Evolutionary conservation across 495 filamentous ascomycete species (phyloP).

Genomic region (Tuber melanosporum): DNA sequence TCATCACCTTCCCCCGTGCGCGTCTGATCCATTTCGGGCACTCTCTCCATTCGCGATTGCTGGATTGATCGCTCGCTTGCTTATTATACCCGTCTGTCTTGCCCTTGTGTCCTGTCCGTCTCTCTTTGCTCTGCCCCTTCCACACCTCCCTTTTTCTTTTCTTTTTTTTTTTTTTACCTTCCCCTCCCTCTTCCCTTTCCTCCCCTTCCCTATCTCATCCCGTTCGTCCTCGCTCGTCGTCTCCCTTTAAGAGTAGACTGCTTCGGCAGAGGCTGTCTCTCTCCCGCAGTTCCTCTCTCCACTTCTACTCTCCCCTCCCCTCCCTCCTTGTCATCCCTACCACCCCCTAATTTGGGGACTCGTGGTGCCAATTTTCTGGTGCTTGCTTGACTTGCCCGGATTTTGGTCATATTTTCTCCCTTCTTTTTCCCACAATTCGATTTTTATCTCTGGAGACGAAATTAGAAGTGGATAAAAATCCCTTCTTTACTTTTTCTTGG

Average conservation of each 20-base stretch:
- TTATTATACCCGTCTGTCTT: not conserved
- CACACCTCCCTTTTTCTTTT: slow-evolving; percentile 1
- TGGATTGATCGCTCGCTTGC: not conserved
- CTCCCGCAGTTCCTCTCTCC: not conserved
- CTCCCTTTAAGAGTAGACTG: not conserved
- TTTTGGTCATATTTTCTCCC: not conserved
- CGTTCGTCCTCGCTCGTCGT: not conserved
- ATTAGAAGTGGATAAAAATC: not conserved
- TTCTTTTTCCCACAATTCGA: not conserved
- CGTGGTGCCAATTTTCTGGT: not conserved
- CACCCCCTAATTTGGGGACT: not conserved
- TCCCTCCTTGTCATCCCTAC: not conserved
- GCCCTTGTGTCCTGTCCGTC: not conserved
- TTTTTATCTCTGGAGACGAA: not conserved
- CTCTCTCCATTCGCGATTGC: not conserved
- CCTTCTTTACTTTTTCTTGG: not conserved
- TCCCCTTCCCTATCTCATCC: not conserved
- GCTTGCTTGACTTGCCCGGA: not conserved
- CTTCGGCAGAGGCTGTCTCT: not conserved
- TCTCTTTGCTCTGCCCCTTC: not conserved
- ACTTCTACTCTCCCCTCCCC: not conserved
- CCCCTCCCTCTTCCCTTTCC: not conserved
- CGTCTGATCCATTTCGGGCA: not conserved
- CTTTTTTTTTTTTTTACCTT: not conserved
- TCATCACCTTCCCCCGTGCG: not conserved